A percentile compares a stretch with the other conserved stretches of the same genome.
Evolutionary conservation across 371 early-diverging fungal genomes (phyloP).

Genomic region (Dentiscutata heterogama): DNA sequence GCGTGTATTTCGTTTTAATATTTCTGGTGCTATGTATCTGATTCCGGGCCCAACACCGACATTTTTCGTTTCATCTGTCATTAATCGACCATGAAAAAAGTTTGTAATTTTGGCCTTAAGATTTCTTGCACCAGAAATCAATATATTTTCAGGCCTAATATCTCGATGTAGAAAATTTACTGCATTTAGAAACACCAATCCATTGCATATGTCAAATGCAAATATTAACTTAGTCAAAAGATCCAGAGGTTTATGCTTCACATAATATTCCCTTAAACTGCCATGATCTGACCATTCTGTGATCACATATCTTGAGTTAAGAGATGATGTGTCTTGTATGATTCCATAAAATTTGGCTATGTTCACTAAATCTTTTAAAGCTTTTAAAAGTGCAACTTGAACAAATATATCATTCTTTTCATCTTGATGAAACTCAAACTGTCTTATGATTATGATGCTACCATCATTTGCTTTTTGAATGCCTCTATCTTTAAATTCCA

Average conservation of each 20-base stretch:
- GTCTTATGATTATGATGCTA: too few relatives aligned
- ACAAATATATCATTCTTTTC: not conserved
- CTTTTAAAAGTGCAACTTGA: conserved; percentile 3
- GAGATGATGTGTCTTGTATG: not conserved
- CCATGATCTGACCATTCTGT: conserved; percentile 34
- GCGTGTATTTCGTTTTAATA: too few relatives aligned
- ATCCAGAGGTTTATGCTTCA: not conserved
- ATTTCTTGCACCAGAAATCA: not conserved
- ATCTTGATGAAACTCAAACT: not conserved
- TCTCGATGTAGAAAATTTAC: conserved; percentile 22
- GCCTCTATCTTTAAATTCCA: too few relatives aligned
- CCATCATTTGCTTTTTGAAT: too few relatives aligned
- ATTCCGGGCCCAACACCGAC: too few relatives aligned
- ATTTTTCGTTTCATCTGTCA: too few relatives aligned
- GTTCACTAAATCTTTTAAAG: not conserved
- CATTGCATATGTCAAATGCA: conserved; percentile 23
- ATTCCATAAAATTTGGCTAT: conserved; percentile 18
- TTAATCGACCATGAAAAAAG: too few relatives aligned
- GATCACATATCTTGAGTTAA: not conserved
- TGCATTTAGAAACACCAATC: conserved; percentile 14
- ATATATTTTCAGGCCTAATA: conserved; percentile 32
- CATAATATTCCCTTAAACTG: conserved; percentile 20
- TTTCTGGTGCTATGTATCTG: too few relatives aligned
- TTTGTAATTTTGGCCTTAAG: too few relatives aligned
- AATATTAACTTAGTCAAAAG: not conserved